Conservation (phyloP, 495 filamentous ascomycete species). For the Penicillium simplicissimum region DNA sequence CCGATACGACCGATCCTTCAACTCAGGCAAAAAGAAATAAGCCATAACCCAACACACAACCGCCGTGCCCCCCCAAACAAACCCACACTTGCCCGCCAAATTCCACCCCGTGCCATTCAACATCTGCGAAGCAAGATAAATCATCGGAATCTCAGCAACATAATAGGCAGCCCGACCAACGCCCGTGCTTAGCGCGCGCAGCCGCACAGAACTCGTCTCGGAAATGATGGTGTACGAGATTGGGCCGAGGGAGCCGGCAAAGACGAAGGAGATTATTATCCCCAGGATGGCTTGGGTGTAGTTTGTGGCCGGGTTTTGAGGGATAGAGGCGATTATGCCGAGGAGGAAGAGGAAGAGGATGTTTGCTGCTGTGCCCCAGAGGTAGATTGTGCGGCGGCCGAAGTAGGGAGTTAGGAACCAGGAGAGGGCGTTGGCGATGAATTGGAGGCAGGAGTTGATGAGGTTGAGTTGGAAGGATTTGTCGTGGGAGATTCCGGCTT, state of each 20-base stretch:
- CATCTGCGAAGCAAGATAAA: slow-evolving; percentile 50
- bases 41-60: slow-evolving; percentile 28
- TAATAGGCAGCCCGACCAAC: slow-evolving; percentile 51
- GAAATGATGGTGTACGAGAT: slow-evolving; percentile 58
- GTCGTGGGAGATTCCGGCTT: slow-evolving; percentile 28
- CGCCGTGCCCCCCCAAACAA: slow-evolving; percentile 35
- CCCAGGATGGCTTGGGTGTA: slow-evolving; percentile 53
- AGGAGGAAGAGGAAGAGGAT: slow-evolving; percentile 35
- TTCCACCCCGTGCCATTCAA: slow-evolving; percentile 43
- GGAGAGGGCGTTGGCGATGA: slow-evolving; percentile 34
- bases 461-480: slow-evolving; percentile 39
- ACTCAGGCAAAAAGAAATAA: slow-evolving; percentile 37
- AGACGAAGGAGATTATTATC: slow-evolving; percentile 52
- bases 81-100: slow-evolving; percentile 37
- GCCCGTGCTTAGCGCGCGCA: slow-evolving; percentile 51
- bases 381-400: slow-evolving; percentile 50
- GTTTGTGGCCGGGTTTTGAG: slow-evolving; percentile 30
- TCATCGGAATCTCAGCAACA: slow-evolving; percentile 49
- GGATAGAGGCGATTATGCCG: slow-evolving; percentile 48
- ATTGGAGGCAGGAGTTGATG: slow-evolving; percentile 41
- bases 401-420: slow-evolving; percentile 35
- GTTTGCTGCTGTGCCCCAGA: slow-evolving; percentile 44
- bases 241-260: slow-evolving; percentile 45
- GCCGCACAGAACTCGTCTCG: slow-evolving; percentile 57
- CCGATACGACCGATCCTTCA: slow-evolving; percentile 39